Evolutionary conservation across 495 filamentous ascomycete genomes (phyloP).

Genomic region (Podospora appendiculata): DNA sequence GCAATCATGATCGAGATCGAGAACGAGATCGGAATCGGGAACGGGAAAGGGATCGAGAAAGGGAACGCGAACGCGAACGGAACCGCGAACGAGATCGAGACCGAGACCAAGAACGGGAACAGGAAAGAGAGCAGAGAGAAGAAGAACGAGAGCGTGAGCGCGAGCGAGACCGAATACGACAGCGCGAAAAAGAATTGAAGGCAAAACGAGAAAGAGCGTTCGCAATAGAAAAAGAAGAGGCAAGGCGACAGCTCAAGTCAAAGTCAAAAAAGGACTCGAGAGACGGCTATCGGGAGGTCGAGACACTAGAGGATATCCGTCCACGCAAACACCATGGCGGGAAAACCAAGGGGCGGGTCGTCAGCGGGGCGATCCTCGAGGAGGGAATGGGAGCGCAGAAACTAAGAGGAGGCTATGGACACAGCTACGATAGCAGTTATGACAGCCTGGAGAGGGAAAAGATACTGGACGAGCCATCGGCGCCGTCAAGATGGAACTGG

Average conservation of each 20-base stretch:
- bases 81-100: neutral
- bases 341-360: constrained; percentile 45
- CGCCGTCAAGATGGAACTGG: constrained; percentile 7
- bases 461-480: constrained; percentile 5
- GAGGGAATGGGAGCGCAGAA: constrained; percentile 43
- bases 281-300: neutral
- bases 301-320: neutral
- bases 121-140: constrained; percentile 2
- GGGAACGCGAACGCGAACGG: constrained; percentile 17
- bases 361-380: constrained; percentile 62
- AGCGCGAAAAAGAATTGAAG: neutral
- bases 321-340: constrained; percentile 7
- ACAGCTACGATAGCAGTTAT: constrained; percentile 32
- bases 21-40: constrained; percentile 24
- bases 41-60: constrained; percentile 22
- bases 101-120: neutral
- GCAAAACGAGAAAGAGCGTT: neutral
- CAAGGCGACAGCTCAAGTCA: neutral
- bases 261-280: neutral
- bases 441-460: constrained; percentile 32
- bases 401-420: constrained; percentile 27
- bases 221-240: neutral
- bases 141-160: neutral
- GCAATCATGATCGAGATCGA: constrained; percentile 9
- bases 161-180: neutral